phyloP scores from a whole-genome alignment of 2,329 filamentous ascomycete genomes.

The Nemania sp. region DNA sequence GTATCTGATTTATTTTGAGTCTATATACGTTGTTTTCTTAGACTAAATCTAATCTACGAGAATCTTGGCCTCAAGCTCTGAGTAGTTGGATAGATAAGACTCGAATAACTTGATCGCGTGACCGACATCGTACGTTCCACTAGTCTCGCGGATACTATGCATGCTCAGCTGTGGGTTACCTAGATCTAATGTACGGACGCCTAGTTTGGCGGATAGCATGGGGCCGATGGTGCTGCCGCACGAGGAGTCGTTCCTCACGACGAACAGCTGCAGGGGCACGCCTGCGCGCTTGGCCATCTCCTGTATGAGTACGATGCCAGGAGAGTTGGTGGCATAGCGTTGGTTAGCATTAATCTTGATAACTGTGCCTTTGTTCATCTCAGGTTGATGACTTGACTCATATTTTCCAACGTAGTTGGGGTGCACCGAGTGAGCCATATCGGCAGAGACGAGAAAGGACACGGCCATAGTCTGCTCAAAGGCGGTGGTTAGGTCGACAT shows the following conservation, averaged over 20 bases:
- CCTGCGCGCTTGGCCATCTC: conserved; percentile 80
- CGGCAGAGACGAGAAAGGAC: conserved; percentile 94
- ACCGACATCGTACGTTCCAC: conserved; percentile 87
- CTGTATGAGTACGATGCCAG: conserved; percentile 91
- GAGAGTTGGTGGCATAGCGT: conserved; percentile 95
- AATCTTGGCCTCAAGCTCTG: conserved; percentile 84
- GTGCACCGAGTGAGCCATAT: conserved; percentile 97
- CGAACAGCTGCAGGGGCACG: conserved; percentile 93
- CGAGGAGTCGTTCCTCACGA: conserved; percentile 93
- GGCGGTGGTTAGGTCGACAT: conserved; percentile 77
- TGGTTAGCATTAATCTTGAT: conserved; percentile 99
- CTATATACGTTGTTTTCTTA: neutral
- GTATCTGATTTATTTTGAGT: conserved; percentile 1
- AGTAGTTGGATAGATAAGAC: conserved; percentile 87
- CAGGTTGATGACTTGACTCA: conserved; percentile 88
- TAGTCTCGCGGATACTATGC: conserved; percentile 96
- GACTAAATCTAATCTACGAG: conserved; percentile 74
- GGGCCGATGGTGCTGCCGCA: conserved; percentile 98
- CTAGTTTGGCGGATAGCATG: conserved; percentile 90
- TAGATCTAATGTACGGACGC: conserved; percentile 88
- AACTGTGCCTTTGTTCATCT: conserved; percentile 96
- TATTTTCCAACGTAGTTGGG: conserved; percentile 96
- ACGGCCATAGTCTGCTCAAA: conserved; percentile 93
- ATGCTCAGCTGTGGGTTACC: conserved; percentile 96
- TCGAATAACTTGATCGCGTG: conserved; percentile 88